Evolutionary conservation across 2,329 filamentous ascomycete species (phyloP).

Genomic region (Aspergillus sergii): DNA sequence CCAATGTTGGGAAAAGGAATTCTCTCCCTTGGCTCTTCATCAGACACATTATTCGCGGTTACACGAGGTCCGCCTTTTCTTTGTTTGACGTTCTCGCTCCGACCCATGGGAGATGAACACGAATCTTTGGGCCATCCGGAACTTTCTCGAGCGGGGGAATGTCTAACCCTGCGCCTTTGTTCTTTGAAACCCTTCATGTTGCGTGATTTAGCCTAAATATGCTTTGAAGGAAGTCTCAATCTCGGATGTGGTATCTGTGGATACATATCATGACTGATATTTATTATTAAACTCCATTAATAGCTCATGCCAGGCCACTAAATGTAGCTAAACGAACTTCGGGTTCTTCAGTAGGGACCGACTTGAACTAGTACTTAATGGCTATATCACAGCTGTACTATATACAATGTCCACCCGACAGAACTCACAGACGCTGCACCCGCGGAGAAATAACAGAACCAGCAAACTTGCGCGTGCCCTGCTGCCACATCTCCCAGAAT

Average conservation of each 20-base stretch:
- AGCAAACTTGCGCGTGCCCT: not conserved
- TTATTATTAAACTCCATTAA: not conserved
- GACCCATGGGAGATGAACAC: not conserved
- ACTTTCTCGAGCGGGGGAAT: not conserved
- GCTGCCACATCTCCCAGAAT: conserved; percentile 25
- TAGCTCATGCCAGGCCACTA: not conserved
- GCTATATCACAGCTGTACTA: not conserved
- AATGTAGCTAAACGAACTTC: not conserved
- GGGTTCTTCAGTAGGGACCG: not conserved
- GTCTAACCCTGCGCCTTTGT: not conserved
- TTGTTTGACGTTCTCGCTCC: not conserved
- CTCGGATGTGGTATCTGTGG: not conserved
- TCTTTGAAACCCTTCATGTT: not conserved
- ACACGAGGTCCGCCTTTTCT: not conserved
- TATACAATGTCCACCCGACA: not conserved
- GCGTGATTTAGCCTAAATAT: not conserved
- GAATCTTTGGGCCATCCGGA: not conserved
- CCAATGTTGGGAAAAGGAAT: not conserved
- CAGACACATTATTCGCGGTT: not conserved
- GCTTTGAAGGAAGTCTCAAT: not conserved
- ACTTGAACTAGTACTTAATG: not conserved
- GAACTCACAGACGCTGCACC: conserved; percentile 15
- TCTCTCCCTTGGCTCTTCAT: not conserved
- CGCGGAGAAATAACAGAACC: not conserved
- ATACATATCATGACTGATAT: not conserved